Conservation (phyloP, 2,329 filamentous ascomycete species). For the Pseudocercospora fuligena region DNA sequence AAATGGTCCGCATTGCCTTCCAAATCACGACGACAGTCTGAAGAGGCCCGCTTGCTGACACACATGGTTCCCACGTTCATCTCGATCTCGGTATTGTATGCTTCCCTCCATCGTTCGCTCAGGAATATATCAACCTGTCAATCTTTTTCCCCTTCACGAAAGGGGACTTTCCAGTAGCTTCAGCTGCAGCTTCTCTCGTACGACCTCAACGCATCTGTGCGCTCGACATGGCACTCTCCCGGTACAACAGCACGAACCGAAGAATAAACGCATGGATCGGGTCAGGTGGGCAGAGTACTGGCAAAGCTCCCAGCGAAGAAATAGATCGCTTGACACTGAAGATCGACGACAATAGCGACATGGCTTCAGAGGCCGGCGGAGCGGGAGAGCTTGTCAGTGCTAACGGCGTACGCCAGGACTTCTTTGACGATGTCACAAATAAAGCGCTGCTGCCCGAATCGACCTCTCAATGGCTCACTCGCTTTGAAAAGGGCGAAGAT, state of each 20-base stretch:
- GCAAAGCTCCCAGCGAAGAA: not conserved
- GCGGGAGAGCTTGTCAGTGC: not conserved
- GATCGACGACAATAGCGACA: not conserved
- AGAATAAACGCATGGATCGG: not conserved
- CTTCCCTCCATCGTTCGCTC: too few species aligned
- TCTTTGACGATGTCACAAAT: slow-evolving; percentile 8
- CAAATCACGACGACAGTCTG: too few species aligned
- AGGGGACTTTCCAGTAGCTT: not conserved
- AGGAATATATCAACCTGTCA: too few species aligned
- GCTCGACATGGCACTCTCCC: not conserved
- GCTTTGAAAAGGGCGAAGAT: slow-evolving; percentile 8
- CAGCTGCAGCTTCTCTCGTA: not conserved
- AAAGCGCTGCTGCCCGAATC: slow-evolving; percentile 1
- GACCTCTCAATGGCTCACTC: slow-evolving; percentile 5
- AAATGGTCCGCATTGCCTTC: too few species aligned
- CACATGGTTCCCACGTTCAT: too few species aligned
- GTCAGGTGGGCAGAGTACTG: not conserved
- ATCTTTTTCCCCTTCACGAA: too few species aligned
- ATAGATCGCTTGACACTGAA: not conserved
- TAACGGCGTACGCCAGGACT: not conserved
- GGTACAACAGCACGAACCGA: not conserved
- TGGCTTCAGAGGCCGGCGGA: not conserved
- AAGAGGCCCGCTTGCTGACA: too few species aligned
- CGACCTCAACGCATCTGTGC: too few species aligned
- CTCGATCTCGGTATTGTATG: too few species aligned